Base-by-base conservation (phyloP, 2,329 filamentous ascomycete genomes). In the Juglanconis oblonga region DNA sequence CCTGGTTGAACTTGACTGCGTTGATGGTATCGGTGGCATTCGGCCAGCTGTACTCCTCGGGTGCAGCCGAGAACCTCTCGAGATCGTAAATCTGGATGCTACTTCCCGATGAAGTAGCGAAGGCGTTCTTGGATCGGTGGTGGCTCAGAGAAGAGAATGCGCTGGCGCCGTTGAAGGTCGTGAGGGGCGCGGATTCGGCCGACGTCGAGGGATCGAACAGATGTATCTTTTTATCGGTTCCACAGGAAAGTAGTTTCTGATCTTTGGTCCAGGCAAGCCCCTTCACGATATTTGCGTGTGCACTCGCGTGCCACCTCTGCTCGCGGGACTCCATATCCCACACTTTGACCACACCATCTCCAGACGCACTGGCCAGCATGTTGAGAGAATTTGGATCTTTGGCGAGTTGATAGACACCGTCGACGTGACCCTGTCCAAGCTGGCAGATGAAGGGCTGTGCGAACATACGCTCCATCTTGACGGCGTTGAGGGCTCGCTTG, bases 231-330 rank as follows among this genome's bases (percentile, higher is more conserved):
- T 87, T 86, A 75, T 99, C 95, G 62, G 87, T 88, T 5, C 90
- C 92, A 71, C 93, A 97, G 1, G 91, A 94, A 51, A 98, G 78
- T 13, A 98, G 80, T 71, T 92, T 94, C 70, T 88, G 85, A 67
- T 96, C 91, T 49, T 86, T 83, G 3, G 92, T 97, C 90, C 94
- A 99, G 67, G 88, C 89, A 71, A 97, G 81, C 13, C 90, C 90
- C 79, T 96, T 97, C 67, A 98, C 91, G 49, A 97, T 88, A 67
- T 96, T 96, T 68, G 97, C 91, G 72, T 99, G 96, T 31, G 92
- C 94, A 64, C 89, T 85, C 1, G 82, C 83, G 66, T 88, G 82
- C 85, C 88, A 92, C 47, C 85, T 81, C 70, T 94, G 88, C n/a
- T 88, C 84, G 60, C 85, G 80, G 57, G 81, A 87, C 8, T 87